Base-by-base conservation (phyloP, 257 asterid species). In the Solanum medicagineum region DNA sequence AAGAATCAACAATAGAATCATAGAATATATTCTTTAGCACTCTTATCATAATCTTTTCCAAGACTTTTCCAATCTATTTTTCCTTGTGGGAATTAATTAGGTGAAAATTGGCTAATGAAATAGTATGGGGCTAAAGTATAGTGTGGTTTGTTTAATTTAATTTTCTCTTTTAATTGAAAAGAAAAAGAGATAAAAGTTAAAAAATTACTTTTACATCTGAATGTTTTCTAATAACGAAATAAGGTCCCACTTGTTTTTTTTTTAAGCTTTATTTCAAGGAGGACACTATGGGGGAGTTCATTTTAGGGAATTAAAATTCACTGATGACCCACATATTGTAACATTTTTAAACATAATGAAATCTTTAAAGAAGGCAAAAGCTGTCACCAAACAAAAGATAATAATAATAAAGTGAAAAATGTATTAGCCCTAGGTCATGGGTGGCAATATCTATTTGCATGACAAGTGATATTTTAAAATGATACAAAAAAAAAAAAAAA, bases 321-420 rank as follows among this genome's bases (percentile, higher is more conserved):
- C 66, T 32, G 42, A 22, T 16, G 80, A 81, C 80, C 57, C 53
- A 69, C 80, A 49, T 24, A 87, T 81, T 51, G 20, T 44, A 19
- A 49, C 68, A 77, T 83, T 88, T 22, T 66, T 74, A 69, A 90
- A 89, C 89, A 85, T 69, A 83, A 59, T 83, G 86, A 77, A 85
- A 82, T 85, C 87, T 85, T 86, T 56, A 68, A 75, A 85, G 55
- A 83, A 87, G 86, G 85, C 63, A 89, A 91, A 90, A 86, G 92
- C 86, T 85, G 90, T 84, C 85, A 45, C 85, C 82, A 83, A 29
- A 29, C 32, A 0, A 40, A 17, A 19, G 26, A 77, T 62, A 42
- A 42, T 4, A 1, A 42, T 36, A 36, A 36, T 36, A 36, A 36
- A 36, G 80, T 60, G 83, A 84, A 86, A 79, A 86, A 49, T 36